A percentile compares a stretch with the other conserved stretches of the same genome.
Conservation (phyloP, 2,329 filamentous ascomycete species). For the Colletotrichum sp. region DNA sequence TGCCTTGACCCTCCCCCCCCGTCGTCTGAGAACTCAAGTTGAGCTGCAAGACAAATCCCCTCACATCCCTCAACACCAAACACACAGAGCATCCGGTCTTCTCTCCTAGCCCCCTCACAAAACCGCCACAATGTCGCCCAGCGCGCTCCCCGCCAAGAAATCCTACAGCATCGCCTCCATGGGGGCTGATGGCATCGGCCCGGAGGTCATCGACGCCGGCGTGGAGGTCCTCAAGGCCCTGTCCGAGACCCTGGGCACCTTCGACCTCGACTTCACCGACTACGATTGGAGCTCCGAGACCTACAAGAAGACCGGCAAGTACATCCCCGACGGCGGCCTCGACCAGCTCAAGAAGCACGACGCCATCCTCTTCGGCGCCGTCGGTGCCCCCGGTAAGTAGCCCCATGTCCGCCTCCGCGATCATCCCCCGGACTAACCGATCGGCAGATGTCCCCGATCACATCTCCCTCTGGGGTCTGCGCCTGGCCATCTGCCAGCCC, state of each 20-base stretch:
- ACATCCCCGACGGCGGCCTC: conserved; percentile 66
- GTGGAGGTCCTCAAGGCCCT: conserved; percentile 65
- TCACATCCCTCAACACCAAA: background rate
- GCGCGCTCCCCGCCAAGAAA: conserved; percentile 25
- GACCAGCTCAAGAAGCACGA: conserved; percentile 29
- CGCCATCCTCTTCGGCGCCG: conserved; percentile 35
- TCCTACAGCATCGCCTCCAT: conserved; percentile 63
- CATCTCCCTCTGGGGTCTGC: conserved; percentile 68
- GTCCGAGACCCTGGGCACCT: conserved; percentile 55
- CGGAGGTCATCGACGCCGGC: conserved; percentile 65
- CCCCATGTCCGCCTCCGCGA: background rate
- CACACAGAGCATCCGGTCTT: background rate
- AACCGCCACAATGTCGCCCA: conserved; percentile 14
- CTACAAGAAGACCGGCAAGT: conserved; percentile 69
- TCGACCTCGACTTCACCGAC: conserved; percentile 65
- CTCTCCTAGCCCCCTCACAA: background rate
- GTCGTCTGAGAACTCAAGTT: background rate
- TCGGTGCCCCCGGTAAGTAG: conserved; percentile 27
- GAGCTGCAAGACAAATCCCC: background rate
- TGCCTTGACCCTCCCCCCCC: background rate
- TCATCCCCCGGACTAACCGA: background rate
- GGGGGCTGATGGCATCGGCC: conserved; percentile 67
- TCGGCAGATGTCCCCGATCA: conserved; percentile 64
- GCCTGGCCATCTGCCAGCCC: conserved; percentile 66
- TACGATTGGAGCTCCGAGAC: conserved; percentile 72